Conservation (phyloP, 1,284 basidiomycete species). For the Fomitopsis palustris region DNA sequence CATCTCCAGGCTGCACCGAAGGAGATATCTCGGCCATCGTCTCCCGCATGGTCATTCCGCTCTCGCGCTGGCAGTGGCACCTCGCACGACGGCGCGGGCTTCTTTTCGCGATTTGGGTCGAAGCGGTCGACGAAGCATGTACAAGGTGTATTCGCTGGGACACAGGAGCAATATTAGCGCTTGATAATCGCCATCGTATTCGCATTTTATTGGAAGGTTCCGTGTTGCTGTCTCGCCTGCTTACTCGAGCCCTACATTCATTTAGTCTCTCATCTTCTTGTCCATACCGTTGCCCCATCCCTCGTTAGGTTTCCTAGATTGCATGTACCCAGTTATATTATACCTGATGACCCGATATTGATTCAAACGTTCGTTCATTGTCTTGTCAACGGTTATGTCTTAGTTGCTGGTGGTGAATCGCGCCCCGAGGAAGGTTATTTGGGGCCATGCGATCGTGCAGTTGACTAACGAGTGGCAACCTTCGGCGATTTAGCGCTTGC, state of each 20-base stretch:
- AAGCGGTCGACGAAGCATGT: conserved; percentile 56
- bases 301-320: conserved; percentile 8
- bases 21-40: conserved; percentile 59
- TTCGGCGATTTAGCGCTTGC: too few relatives aligned
- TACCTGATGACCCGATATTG: conserved; percentile 21
- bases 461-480: too few relatives aligned
- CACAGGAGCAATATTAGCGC: conserved; percentile 17
- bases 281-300: conserved; percentile 4
- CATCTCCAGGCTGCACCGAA: conserved; percentile 45
- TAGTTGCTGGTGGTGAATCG: too few relatives aligned
- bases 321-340: conserved; percentile 25
- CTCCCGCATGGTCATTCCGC: conserved; percentile 79
- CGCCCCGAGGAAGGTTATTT: too few relatives aligned
- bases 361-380: conserved; percentile 18
- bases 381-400: background rate
- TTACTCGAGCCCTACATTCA: conserved; percentile 20
- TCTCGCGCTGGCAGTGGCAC: conserved; percentile 68
- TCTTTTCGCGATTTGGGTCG: conserved; percentile 74
- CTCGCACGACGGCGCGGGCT: conserved; percentile 56
- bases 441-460: too few relatives aligned
- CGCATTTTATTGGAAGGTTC: background rate
- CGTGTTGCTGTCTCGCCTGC: conserved; percentile 15
- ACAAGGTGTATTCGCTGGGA: conserved; percentile 14
- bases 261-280: conserved; percentile 20
- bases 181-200: conserved; percentile 9